Conservation (phyloP, 352 stramenopile species). For the Phytophthora hybrid region DNA sequence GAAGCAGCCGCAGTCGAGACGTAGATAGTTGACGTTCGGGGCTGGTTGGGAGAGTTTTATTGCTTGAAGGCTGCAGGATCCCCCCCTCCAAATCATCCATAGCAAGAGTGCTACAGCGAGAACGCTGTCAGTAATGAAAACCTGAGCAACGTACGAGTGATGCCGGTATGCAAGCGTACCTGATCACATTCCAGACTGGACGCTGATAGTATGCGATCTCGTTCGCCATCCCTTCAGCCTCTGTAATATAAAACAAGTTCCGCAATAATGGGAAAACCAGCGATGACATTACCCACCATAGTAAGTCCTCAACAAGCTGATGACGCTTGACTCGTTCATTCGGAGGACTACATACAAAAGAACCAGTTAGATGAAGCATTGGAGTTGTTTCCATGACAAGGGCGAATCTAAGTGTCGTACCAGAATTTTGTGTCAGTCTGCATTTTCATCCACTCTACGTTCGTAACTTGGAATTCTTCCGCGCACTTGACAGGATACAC, state of each 20-base stretch:
- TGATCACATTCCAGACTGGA: slow-evolving; percentile 72
- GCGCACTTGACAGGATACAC: slow-evolving; percentile 35
- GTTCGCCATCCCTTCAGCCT: slow-evolving; percentile 71
- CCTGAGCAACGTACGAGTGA: not conserved
- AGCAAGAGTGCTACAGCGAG: slow-evolving; percentile 48
- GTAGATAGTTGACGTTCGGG: slow-evolving; percentile 47
- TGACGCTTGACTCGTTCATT: slow-evolving; percentile 63
- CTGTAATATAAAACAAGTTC: slow-evolving; percentile 81
- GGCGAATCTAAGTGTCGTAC: slow-evolving; percentile 16
- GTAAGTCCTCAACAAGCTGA: slow-evolving; percentile 48
- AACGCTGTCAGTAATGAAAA: slow-evolving; percentile 3
- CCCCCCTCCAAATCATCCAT: slow-evolving; percentile 56
- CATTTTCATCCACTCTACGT: slow-evolving; percentile 49
- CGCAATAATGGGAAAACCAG: slow-evolving; percentile 71
- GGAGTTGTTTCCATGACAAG: not conserved
- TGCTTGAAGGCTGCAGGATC: slow-evolving; percentile 45
- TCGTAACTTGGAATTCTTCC: slow-evolving; percentile 51
- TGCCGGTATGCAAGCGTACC: slow-evolving; percentile 11
- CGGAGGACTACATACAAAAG: slow-evolving; percentile 46
- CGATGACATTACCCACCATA: slow-evolving; percentile 51
- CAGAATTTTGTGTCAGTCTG: slow-evolving; percentile 35
- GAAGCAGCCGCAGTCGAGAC: slow-evolving; percentile 69
- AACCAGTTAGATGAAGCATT: not conserved
- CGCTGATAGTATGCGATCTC: slow-evolving; percentile 77
- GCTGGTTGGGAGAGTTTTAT: slow-evolving; percentile 5